Conservation (phyloP, 306 rosid genomes). For the Ormosia semicastrata region DNA sequence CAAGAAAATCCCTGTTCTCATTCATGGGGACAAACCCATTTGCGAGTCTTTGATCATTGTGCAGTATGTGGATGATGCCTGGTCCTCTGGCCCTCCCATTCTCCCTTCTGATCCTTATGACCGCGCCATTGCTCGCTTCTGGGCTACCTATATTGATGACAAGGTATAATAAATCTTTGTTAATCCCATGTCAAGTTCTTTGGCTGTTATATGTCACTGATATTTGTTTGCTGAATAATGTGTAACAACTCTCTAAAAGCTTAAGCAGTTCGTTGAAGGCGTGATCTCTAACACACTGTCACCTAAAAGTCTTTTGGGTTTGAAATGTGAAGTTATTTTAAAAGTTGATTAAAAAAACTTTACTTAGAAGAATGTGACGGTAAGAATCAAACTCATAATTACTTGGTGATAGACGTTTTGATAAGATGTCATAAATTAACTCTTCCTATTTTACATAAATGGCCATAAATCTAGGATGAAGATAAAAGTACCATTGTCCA, state of each 20-base stretch:
- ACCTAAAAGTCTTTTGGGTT: too few species aligned
- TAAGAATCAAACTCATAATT: too few species aligned
- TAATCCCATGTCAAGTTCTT: not conserved
- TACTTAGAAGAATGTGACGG: too few species aligned
- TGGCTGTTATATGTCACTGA: not conserved
- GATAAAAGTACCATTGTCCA: not conserved
- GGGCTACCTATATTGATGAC: conserved; percentile 56
- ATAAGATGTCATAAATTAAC: too few species aligned
- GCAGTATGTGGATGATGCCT: conserved; percentile 55
- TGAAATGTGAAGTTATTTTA: too few species aligned
- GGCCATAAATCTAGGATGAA: not conserved
- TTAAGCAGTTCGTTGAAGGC: too few species aligned
- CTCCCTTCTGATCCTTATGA: conserved; percentile 60
- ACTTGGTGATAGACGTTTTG: too few species aligned
- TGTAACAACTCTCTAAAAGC: too few species aligned
- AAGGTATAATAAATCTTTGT: conserved; percentile 27
- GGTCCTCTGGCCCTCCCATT: conserved; percentile 45
- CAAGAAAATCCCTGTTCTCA: conserved; percentile 60
- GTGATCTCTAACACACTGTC: too few species aligned
- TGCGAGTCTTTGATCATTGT: conserved; percentile 57
- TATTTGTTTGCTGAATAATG: not conserved
- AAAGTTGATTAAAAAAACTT: too few species aligned
- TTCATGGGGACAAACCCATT: conserved; percentile 49
- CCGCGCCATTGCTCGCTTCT: conserved; percentile 58
- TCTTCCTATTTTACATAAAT: too few species aligned